phyloP scores from a whole-genome alignment of 78 protist species.

The Dictyostelium capitatum region DNA sequence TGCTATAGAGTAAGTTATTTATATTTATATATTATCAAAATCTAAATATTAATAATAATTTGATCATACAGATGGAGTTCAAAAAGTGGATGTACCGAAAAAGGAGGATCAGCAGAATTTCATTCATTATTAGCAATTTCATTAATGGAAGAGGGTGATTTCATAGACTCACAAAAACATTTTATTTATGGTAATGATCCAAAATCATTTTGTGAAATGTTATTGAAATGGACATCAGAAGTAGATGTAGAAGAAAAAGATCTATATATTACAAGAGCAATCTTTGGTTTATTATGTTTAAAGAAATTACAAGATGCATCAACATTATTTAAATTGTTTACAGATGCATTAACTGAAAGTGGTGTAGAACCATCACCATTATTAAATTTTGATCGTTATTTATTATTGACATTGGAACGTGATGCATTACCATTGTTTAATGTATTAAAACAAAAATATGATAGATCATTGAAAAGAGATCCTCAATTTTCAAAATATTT shows the following conservation, averaged over 20 bases:
- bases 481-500: conserved; percentile 67
- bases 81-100: conserved; percentile 13
- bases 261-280: conserved; percentile 68
- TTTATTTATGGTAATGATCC: conserved; percentile 54
- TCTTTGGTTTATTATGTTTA: conserved; percentile 38
- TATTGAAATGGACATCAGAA: conserved; percentile 19
- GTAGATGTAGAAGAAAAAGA: conserved; percentile 40
- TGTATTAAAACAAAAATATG: conserved; percentile 56
- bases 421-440: conserved; percentile 85
- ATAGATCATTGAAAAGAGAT: conserved; percentile 57
- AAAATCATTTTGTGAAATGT: conserved; percentile 15
- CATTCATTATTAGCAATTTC: conserved; percentile 54
- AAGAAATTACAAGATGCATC: conserved; percentile 37
- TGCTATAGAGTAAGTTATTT: conserved; percentile 33
- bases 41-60: not conserved
- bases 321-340: not conserved
- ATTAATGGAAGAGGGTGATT: conserved; percentile 34
- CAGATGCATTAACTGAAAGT: not conserved
- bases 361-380: conserved; percentile 47
- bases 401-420: conserved; percentile 63
- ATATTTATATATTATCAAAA: too few species aligned
- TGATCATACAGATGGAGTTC: conserved; percentile 27
- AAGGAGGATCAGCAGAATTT: conserved; percentile 40
- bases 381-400: conserved; percentile 52
- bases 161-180: conserved; percentile 70